Conservation (phyloP, 805 yeast genomes). For the Isabelozyma gotoi region DNA sequence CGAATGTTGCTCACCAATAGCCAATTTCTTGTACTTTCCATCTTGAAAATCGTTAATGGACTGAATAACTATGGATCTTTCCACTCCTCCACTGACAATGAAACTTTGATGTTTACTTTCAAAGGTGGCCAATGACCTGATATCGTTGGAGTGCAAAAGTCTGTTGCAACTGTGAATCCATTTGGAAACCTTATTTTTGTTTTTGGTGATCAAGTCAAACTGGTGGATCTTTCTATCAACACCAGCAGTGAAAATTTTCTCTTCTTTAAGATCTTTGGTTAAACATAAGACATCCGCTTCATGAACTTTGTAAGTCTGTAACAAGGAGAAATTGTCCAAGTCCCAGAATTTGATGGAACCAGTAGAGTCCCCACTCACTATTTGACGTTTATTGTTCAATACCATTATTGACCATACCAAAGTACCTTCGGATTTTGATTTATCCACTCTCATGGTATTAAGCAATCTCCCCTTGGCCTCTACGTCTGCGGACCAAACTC, state of each 20-base stretch:
- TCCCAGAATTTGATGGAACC: constrained; percentile 96
- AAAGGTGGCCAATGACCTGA: constrained; percentile 70
- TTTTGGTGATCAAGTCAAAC: constrained; percentile 48
- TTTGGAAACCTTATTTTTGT: constrained; percentile 32
- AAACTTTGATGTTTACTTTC: constrained; percentile 68
- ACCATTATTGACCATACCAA: constrained; percentile 84
- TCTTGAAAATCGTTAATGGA: constrained; percentile 67
- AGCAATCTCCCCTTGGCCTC: constrained; percentile 63
- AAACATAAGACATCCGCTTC: constrained; percentile 88
- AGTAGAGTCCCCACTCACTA: constrained; percentile 96
- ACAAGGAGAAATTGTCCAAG: constrained; percentile 65
- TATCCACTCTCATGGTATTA: constrained; percentile 89
- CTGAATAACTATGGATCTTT: constrained; percentile 64
- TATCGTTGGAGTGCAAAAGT: constrained; percentile 82
- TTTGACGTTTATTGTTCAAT: constrained; percentile 61
- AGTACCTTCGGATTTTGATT: constrained; percentile 80
- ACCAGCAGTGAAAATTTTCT: constrained; percentile 80
- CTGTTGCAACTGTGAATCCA: constrained; percentile 82
- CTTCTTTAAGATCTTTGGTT: constrained; percentile 57
- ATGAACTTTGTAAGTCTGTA: constrained; percentile 80
- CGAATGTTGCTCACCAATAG: constrained; percentile 57
- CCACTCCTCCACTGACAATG: constrained; percentile 83
- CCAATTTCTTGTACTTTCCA: constrained; percentile 70
- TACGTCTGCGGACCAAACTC: constrained; percentile 68
- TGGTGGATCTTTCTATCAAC: constrained; percentile 89